These are phyloP conservation scores for Lotus japonicus DNA, from an alignment of 306 rosid species.

Conservation along the genomic window DNA sequence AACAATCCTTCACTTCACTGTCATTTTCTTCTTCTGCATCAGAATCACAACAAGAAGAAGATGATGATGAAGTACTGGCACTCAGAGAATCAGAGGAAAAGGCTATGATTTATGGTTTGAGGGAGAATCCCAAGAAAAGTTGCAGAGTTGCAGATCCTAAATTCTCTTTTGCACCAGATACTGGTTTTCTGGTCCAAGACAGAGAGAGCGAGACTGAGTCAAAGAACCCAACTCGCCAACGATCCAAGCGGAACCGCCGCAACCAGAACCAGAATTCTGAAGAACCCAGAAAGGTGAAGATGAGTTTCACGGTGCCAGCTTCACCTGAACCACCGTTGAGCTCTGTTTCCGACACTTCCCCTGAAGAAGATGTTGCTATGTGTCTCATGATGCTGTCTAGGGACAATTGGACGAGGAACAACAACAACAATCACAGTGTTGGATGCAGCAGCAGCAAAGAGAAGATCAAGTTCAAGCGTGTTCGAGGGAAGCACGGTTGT, in stretches of 20 bases:
- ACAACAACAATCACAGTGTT: not conserved
- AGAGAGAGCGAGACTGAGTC: slow-evolving; percentile 90
- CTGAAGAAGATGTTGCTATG: slow-evolving; percentile 83
- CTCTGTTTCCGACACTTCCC: slow-evolving; percentile 61
- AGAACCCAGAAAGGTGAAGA: slow-evolving; percentile 14
- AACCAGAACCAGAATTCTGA: slow-evolving; percentile 3
- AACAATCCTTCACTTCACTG: slow-evolving; percentile 14
- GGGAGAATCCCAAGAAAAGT: slow-evolving; percentile 70
- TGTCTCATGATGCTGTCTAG: slow-evolving; percentile 81
- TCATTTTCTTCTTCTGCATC: slow-evolving; percentile 26
- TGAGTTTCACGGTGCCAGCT: slow-evolving; percentile 17
- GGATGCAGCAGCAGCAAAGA: not conserved
- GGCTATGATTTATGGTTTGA: slow-evolving; percentile 34
- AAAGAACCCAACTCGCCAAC: slow-evolving; percentile 60
- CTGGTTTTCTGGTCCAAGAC: slow-evolving; percentile 69
- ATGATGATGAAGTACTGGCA: slow-evolving; percentile 12
- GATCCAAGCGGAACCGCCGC: slow-evolving; percentile 72
- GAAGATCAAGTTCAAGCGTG: slow-evolving; percentile 37
- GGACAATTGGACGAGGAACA: slow-evolving; percentile 44
- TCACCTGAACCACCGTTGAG: slow-evolving; percentile 38
- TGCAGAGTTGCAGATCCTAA: slow-evolving; percentile 55
- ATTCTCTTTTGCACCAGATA: slow-evolving; percentile 40
- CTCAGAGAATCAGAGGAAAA: slow-evolving; percentile 32
- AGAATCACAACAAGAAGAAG: slow-evolving; percentile 4
- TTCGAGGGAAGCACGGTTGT: slow-evolving; percentile 44